A percentile compares a stretch with the other conserved stretches of the same genome.
Evolutionary conservation across 306 rosid genomes (phyloP).

Genomic region (Calophaca sinica): DNA sequence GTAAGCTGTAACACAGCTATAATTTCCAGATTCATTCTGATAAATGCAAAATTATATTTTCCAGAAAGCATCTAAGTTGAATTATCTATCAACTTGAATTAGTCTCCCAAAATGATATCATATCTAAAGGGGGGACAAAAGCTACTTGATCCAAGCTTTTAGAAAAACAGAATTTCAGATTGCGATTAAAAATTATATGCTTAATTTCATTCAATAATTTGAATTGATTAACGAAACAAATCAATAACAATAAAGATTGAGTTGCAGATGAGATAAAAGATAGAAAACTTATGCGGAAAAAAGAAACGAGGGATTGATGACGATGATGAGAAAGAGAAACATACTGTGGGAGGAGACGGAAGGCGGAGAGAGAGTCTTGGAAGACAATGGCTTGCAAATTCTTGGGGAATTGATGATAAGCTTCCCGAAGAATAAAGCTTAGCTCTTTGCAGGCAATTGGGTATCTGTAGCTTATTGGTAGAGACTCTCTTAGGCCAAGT

Average conservation of each 20-base stretch:
- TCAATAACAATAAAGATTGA: no score
- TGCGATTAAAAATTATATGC: neutral
- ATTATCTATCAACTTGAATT: neutral
- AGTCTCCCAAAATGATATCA: neutral
- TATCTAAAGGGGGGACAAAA: neutral
- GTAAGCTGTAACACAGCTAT: no score
- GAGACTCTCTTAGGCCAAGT: constrained; percentile 55
- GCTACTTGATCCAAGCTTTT: no score
- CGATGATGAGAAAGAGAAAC: neutral
- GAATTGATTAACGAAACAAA: constrained; percentile 9
- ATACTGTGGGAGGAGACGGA: constrained; percentile 84
- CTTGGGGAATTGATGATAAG: constrained; percentile 70
- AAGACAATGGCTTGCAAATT: constrained; percentile 67
- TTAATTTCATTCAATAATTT: neutral
- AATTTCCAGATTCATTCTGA: no score
- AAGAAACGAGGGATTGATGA: no score
- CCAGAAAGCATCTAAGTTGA: no score
- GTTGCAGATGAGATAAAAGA: no score
- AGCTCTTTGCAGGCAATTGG: constrained; percentile 79
- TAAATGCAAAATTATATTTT: no score
- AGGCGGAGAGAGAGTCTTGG: constrained; percentile 78
- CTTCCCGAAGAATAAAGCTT: constrained; percentile 64
- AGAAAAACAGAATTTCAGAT: neutral
- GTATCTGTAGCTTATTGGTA: constrained; percentile 57
- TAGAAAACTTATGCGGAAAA: no score